Evolutionary conservation across 2,329 filamentous ascomycete genomes (phyloP).

Genomic region (Eutypella sp.): DNA sequence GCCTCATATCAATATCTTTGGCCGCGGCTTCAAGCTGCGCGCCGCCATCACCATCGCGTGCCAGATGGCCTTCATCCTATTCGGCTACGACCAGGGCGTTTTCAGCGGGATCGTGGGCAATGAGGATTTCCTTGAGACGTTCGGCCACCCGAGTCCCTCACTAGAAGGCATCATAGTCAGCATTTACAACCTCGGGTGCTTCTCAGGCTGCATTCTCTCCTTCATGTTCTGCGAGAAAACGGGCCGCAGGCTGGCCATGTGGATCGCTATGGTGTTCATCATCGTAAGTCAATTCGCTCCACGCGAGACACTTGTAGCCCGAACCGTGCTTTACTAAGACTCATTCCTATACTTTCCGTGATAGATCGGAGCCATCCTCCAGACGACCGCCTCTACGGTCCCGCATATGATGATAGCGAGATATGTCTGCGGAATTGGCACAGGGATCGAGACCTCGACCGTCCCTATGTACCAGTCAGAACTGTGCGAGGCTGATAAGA

Average conservation of each 20-base stretch:
- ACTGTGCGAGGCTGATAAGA: slow-evolving; percentile 35
- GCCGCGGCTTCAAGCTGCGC: slow-evolving; percentile 1
- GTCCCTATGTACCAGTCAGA: slow-evolving; percentile 40
- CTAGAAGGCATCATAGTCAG: slow-evolving; percentile 6
- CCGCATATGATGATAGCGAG: slow-evolving; percentile 7
- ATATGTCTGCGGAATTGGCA: slow-evolving; percentile 6
- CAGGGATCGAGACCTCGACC: slow-evolving; percentile 24
- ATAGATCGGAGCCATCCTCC: slow-evolving; percentile 3
- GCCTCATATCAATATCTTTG: slow-evolving; percentile 3
- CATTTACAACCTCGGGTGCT: slow-evolving; percentile 9
- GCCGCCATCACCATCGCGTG: slow-evolving; percentile 3
- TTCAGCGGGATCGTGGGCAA: slow-evolving; percentile 8
- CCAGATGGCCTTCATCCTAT: slow-evolving; percentile 3
- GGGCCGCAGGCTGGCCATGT: slow-evolving; percentile 5
- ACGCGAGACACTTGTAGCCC: background rate
- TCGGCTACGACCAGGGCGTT: slow-evolving; percentile 10
- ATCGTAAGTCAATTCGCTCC: slow-evolving; percentile 1
- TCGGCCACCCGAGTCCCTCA: slow-evolving; percentile 3
- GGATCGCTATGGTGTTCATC: slow-evolving; percentile 8
- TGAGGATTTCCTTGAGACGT: slow-evolving; percentile 4
- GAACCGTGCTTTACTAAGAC: background rate
- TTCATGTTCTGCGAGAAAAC: slow-evolving; percentile 6
- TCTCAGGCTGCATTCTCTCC: slow-evolving; percentile 3
- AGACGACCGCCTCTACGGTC: slow-evolving; percentile 3
- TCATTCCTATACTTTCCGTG: background rate